Evolutionary conservation across 129 eudicot species (phyloP).

Genomic region (Saussurea involucrata): DNA sequence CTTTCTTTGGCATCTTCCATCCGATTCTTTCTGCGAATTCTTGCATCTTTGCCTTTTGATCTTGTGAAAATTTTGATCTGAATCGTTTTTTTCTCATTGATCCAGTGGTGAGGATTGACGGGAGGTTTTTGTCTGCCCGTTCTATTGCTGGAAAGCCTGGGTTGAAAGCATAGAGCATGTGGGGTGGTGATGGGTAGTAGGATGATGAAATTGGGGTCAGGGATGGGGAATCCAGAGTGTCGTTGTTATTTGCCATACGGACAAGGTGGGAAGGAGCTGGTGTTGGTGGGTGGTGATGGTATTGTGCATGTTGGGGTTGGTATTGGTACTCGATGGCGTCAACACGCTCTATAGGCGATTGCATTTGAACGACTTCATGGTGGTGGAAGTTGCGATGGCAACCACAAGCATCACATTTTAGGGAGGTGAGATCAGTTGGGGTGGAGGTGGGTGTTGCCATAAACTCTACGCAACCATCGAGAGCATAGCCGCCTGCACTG

Average conservation of each 20-base stretch:
- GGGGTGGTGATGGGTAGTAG: conserved; percentile 58
- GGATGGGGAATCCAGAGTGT: conserved; percentile 42
- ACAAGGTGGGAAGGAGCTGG: conserved; percentile 15
- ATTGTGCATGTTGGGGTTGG: conserved; percentile 6
- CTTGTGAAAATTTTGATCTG: conserved; percentile 38
- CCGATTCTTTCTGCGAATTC: conserved; percentile 54
- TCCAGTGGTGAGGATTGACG: not conserved
- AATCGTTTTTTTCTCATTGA: conserved; percentile 30
- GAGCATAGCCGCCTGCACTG: conserved; percentile 48
- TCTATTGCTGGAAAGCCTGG: conserved; percentile 24
- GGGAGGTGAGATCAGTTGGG: conserved; percentile 49
- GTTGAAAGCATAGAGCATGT: conserved; percentile 60
- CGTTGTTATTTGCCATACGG: conserved; percentile 13
- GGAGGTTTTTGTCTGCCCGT: not conserved
- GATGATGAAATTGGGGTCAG: conserved; percentile 73
- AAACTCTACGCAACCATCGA: conserved; percentile 81
- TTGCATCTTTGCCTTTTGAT: conserved; percentile 48
- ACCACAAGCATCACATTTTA: conserved; percentile 65
- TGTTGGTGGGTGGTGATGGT: conserved; percentile 38
- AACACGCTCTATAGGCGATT: conserved; percentile 18
- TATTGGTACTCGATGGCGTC: conserved; percentile 36
- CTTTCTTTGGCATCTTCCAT: conserved; percentile 64
- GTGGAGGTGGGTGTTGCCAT: conserved; percentile 42
- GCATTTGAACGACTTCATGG: conserved; percentile 43
- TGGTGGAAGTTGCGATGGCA: conserved; percentile 91